Evolutionary conservation across 140 eudicot species (phyloP), one percentile per base, ranked within the genome.

Genomic region (Ambrosia hybrid): DNA sequence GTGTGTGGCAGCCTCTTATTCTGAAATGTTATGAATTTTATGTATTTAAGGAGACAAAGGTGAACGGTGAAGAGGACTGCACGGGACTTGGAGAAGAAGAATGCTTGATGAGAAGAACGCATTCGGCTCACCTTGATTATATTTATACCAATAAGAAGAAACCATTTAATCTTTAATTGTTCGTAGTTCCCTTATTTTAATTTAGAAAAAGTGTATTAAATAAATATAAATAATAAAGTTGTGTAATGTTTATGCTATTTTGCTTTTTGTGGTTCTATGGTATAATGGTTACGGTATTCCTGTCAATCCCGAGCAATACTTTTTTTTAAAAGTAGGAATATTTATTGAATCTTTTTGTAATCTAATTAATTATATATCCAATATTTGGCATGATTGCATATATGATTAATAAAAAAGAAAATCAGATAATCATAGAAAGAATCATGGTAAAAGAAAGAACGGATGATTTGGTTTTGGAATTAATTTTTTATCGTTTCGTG

Each of bases 61-160:
- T 39, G 16, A 62, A 77, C 36, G 67, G 33, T 41, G 85, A 76
- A 11, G 86, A 82, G 62, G 70, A 53, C 41, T 83, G 94, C 57
- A 43, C 64, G 1, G 91, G 84, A 10, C 63, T 80, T 11, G 89
- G 83, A 65, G 88, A 80, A 80, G 91, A 86, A 63, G 96, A 90
- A 38, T 90, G 96, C 65, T 76, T 83, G 82, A 87, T 85, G 87
- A 87, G 96, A 75, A 87, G 87, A 81, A 85, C 90, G 3, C 82
- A 85, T 21, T 79, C 75, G 6, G 95, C 87, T 6, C 89, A 87
- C 63, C 70, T 81, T 64, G 96, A 90, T 82, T 90, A 90, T 75
- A 90, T 90, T 75, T 90, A 90, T 78, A 90, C 96, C 38, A 89
- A 81, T 68, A 83, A 76, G 15, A 74, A 61, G 9, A 82, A 83